phyloP scores from a whole-genome alignment of 495 filamentous ascomycete genomes.

The Echria macrotheca region DNA sequence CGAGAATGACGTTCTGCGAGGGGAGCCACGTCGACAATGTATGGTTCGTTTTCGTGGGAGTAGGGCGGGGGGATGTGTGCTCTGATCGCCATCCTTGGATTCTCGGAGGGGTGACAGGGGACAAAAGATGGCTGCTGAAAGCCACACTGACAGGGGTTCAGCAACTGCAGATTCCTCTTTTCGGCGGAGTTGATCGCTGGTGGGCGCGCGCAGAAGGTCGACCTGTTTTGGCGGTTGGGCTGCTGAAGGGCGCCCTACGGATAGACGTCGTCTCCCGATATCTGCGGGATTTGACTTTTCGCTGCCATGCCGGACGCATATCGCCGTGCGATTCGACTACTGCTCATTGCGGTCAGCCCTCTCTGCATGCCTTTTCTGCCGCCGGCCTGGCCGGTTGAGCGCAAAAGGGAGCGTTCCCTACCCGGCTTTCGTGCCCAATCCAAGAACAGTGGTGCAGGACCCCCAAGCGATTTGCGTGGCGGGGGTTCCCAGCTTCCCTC shows the following conservation, averaged over 20 bases:
- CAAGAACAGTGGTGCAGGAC: not conserved
- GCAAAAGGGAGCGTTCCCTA: too few relatives aligned
- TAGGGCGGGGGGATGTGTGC: not conserved
- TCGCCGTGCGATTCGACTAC: constrained; percentile 5
- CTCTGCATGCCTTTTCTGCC: not conserved
- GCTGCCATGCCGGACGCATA: not conserved
- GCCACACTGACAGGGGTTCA: too few relatives aligned
- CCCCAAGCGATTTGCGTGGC: not conserved
- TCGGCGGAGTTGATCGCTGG: too few relatives aligned
- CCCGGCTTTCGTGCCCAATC: not conserved
- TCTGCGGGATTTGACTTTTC: not conserved
- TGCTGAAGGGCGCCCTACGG: too few relatives aligned
- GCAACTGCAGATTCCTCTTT: not conserved
- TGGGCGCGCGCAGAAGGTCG: not conserved
- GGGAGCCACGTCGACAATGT: not conserved
- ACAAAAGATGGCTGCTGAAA: too few relatives aligned
- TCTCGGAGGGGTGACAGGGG: not conserved
- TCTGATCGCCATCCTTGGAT: not conserved
- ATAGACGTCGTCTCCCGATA: too few relatives aligned
- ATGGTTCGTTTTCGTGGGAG: too few relatives aligned
- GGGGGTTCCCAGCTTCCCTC: too few relatives aligned
- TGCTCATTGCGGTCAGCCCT: not conserved
- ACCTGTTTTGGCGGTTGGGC: not conserved
- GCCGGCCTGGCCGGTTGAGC: constrained; percentile 3
- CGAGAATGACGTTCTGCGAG: not conserved